Percentiles rank a stretch among this genome's conserved stretches.
These are phyloP conservation scores for Zasmidium angulare DNA, from an alignment of 2,329 filamentous ascomycete species.

Conservation along the genomic window DNA sequence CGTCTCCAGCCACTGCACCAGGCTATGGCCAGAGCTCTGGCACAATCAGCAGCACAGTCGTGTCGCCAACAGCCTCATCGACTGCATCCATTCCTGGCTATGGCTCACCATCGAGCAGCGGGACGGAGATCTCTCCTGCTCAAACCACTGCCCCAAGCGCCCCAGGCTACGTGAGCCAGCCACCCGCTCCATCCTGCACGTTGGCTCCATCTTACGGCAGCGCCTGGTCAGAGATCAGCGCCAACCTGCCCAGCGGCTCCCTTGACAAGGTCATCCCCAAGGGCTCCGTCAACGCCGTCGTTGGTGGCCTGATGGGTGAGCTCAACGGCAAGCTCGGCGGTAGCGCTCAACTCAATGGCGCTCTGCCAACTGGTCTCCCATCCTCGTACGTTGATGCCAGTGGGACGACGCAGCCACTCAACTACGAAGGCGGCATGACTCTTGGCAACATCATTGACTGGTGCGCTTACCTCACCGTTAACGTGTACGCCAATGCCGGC, in stretches of 20 bases:
- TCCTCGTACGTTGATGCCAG: background rate
- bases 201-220: constrained; percentile 12
- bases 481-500: constrained; percentile 11
- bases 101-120: background rate
- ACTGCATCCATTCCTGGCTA: constrained; percentile 14
- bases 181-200: constrained; percentile 9
- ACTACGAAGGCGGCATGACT: constrained; percentile 16
- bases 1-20: background rate
- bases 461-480: constrained; percentile 15
- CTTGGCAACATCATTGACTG: constrained; percentile 18
- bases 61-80: constrained; percentile 6
- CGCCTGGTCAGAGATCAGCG: constrained; percentile 5
- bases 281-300: constrained; percentile 8
- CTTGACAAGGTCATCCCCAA: constrained; percentile 15
- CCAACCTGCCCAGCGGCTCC: constrained; percentile 7
- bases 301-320: constrained; percentile 10
- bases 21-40: background rate
- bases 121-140: constrained; percentile 2
- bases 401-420: constrained; percentile 5
- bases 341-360: background rate
- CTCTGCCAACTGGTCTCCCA: constrained; percentile 8
- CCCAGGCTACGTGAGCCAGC: constrained; percentile 14
- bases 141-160: constrained; percentile 6
- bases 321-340: constrained; percentile 5
- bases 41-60: background rate